Evolutionary conservation across 805 yeast genomes (phyloP), one percentile per base, ranked within the genome.

Genomic region (Myxozyma melibiosi): DNA sequence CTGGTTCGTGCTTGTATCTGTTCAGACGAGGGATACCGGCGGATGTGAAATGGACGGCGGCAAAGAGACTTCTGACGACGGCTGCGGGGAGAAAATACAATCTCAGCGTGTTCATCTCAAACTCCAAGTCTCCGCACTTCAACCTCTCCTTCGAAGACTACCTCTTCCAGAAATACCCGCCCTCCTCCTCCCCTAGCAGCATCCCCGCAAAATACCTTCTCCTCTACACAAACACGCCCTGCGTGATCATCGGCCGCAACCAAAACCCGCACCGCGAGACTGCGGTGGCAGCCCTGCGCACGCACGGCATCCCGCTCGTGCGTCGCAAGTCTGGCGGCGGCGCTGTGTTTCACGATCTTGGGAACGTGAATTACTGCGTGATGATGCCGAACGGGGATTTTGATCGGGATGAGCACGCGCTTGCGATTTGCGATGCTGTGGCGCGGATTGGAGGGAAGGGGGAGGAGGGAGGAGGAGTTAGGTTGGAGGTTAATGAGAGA

Each of bases 251-350:
- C 11, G 99, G 99, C 0, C 90, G 95, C 67, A 94, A 94, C 68
- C 99, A 94, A 71, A 94, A 90, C 62, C 96, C 97, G 2, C 92
- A 92, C 89, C 81, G 84, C 57, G 99, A 94, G 69, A 79, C 84
- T 38, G 87, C 88, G 65, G 55, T 94, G 2, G 78, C 82, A 0
- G 67, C 82, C 13, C 73, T 88, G 4, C 73, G 77, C 3, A 63
- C 74, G 0, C 70, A 80, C 2, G 74, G 74, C 2, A 77, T 88
- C 25, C 92, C 96, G 0, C 67, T 91, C 6, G 68, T 94, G 4
- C 76, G 99, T 64, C 76, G 99, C 54, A 75, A 80, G 46, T 85
- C 94, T 7, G 99, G 99, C 0, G 99, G 99, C 1, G 99, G 99
- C 0, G 84, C 97, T 0, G 99, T 94, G 0, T 96, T 90, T 9